Base-by-base conservation (phyloP, 192 early-diverging fungal species). In the Backusella tarrabulga region DNA sequence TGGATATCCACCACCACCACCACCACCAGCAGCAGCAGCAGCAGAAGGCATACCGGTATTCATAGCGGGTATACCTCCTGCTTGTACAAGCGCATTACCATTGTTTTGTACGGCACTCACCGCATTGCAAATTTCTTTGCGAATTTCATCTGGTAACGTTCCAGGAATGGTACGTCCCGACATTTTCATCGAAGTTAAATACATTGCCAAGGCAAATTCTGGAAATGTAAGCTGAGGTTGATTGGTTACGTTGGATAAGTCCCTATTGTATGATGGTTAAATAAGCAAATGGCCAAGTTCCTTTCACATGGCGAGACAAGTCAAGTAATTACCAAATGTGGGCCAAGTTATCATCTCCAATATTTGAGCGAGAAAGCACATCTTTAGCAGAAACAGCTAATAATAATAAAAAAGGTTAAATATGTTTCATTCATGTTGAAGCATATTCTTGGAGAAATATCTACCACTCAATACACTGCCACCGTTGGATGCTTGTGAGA, bases 151-250 rank as follows among this genome's bases (percentile, higher is more conserved):
- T 34, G 89, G 88, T 68, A 91, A 73, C 17, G 72, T 78, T n/a
- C 72, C 69, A 5, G 91, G 91, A 41, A 92, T 60, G 1, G 83
- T 77, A 50, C 84, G 85, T n/a, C 89, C 89, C 7, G 74, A 81
- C 66, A 91, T 79, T 36, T 88, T 85, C 12, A 86, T 81, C 46
- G 90, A 86, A 5, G 91, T 87, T 34, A 92, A 76, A 74, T 88
- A 90, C 91, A 92, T 89, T 29, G 91, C 89, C 67, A 92, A 71
- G 56, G 85, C 88, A 80, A 92, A 92, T 76, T 92, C 91, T 0
- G 90, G 79, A 76, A 90, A 81, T 34, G 89, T 86, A 34, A 92
- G 82, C 42, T 85, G 81, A 1, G 87, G 88, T 38, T 78, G 67
- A 11, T 78, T 73, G 12, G 81, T 83, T 0, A 88, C 74, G 54